Evolutionary conservation across 495 filamentous ascomycete species (phyloP).

Genomic region (Daldinia childiae): DNA sequence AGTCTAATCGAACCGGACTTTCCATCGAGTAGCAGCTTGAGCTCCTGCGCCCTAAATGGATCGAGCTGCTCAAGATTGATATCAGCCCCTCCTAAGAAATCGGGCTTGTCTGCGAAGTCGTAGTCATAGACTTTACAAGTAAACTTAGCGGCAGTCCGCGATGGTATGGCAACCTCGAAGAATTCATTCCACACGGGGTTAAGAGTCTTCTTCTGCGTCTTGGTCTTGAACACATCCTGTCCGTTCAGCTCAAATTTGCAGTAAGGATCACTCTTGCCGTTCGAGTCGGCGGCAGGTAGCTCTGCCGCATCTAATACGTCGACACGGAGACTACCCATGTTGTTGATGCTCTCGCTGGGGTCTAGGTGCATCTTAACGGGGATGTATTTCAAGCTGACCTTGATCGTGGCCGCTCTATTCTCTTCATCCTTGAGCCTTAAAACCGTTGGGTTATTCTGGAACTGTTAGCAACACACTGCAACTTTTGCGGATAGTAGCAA

Average conservation of each 20-base stretch:
- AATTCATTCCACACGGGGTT: constrained; percentile 95
- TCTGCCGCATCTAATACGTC: constrained; percentile 89
- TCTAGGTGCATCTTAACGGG: constrained; percentile 94
- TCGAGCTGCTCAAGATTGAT: constrained; percentile 86
- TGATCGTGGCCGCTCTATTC: constrained; percentile 81
- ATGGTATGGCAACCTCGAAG: constrained; percentile 84
- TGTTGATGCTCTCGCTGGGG: constrained; percentile 96
- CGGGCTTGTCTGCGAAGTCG: constrained; percentile 92
- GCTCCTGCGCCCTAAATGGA: constrained; percentile 79
- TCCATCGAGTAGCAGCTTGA: constrained; percentile 81
- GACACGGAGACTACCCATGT: constrained; percentile 91
- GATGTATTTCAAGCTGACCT: constrained; percentile 91
- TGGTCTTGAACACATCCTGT: constrained; percentile 88
- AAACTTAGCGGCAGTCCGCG: constrained; percentile 86
- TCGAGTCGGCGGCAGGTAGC: constrained; percentile 90
- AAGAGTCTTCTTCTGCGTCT: constrained; percentile 94
- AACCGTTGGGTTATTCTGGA: constrained; percentile 85
- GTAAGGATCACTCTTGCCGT: constrained; percentile 95
- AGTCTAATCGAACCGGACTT: constrained; percentile 86
- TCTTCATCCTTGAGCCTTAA: constrained; percentile 78
- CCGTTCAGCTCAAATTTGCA: constrained; percentile 92
- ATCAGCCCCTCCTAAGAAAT: constrained; percentile 78
- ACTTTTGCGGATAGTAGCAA: background rate
- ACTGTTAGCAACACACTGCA: constrained; percentile 25
- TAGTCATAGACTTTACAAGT: constrained; percentile 88